Evolutionary conservation across 805 yeast species (phyloP).

Genomic region (Wickerhamomyces subpelliculosus): DNA sequence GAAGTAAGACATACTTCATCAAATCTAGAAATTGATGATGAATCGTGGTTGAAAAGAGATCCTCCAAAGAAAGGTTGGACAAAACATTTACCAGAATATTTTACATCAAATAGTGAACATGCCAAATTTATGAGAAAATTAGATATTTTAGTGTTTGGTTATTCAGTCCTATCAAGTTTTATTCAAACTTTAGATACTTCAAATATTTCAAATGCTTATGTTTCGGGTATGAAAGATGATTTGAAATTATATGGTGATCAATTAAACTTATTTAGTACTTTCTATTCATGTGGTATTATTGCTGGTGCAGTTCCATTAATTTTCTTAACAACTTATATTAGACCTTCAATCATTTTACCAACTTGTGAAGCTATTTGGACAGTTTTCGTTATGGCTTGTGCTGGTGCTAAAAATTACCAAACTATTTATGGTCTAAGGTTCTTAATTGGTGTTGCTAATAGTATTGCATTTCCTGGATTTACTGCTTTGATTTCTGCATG

Average conservation of each 20-base stretch:
- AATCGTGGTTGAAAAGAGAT: conserved; percentile 3
- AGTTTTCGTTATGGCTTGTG: conserved; percentile 46
- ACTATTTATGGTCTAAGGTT: conserved; percentile 41
- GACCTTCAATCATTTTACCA: conserved; percentile 35
- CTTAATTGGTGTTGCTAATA: conserved; percentile 41
- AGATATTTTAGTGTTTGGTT: conserved; percentile 44
- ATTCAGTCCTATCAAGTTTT: conserved; percentile 57
- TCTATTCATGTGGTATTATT: conserved; percentile 51
- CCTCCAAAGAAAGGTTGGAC: conserved; percentile 7
- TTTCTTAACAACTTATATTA: conserved; percentile 43
- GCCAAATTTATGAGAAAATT: conserved; percentile 39
- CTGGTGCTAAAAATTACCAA: conserved; percentile 25
- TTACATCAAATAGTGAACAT: conserved; percentile 24
- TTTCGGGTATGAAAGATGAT: conserved; percentile 54
- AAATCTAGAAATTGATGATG: not conserved
- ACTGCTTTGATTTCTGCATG: conserved; percentile 27
- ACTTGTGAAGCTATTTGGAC: conserved; percentile 55
- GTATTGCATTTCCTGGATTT: conserved; percentile 38
- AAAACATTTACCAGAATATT: conserved; percentile 7
- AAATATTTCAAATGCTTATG: conserved; percentile 58
- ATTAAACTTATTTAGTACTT: conserved; percentile 47
- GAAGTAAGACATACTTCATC: too few species aligned
- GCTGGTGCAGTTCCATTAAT: conserved; percentile 49
- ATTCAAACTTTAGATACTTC: conserved; percentile 55
- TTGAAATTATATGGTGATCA: conserved; percentile 54